Base-by-base conservation (phyloP, 805 yeast species). In the Ogataea chonburiensis region DNA sequence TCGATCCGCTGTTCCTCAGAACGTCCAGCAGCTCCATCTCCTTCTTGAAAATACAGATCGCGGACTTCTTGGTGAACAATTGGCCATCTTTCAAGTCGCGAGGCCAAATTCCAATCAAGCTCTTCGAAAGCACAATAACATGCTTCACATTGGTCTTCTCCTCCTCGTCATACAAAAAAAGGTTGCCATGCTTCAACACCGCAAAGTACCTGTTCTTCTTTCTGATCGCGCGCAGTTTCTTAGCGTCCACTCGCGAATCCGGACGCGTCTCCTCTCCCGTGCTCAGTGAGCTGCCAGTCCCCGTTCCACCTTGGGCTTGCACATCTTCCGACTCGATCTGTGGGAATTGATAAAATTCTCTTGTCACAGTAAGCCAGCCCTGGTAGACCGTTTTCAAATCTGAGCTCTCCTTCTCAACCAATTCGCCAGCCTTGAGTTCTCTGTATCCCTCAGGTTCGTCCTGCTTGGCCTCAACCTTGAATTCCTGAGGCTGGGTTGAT, bases 291-390 rank as follows among this genome's bases (percentile, higher is more conserved):
- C 24, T 49, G 20, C 29, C 31, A 3, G 45, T 30, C 6, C 19
- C 21, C 8, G 43, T 17, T n/a, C n/a, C n/a, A n/a, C n/a, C n/a
- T 14, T 31, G 42, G 5, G 50, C 13, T 21, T 49, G 52, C 28
- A 50, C 47, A 4, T 54, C 58, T 4, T 42, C 45, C 2, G 64
- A 52, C 18, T 58, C 53, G 5, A 61, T 45, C 34, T 63, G 67
- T 49, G 82, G 52, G 60, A 73, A 66, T 39, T 70, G 64, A 61
- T 82, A 69, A 55, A 81, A 85, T 46, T 84, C 91, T 42, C 77
- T 79, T 0, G 95, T 84, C n/a, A 89, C 89, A 3, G 82, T 76
- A 2, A 87, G 62, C 95, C 94, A 86, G 7, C 95, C 96, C 8
- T 76, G 65, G 53, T 71, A 75, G 47, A 61, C 71, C 0, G 86